Evolutionary conservation across 2,329 filamentous ascomycete species (phyloP).

Genomic region (Aureobasidium sp.): DNA sequence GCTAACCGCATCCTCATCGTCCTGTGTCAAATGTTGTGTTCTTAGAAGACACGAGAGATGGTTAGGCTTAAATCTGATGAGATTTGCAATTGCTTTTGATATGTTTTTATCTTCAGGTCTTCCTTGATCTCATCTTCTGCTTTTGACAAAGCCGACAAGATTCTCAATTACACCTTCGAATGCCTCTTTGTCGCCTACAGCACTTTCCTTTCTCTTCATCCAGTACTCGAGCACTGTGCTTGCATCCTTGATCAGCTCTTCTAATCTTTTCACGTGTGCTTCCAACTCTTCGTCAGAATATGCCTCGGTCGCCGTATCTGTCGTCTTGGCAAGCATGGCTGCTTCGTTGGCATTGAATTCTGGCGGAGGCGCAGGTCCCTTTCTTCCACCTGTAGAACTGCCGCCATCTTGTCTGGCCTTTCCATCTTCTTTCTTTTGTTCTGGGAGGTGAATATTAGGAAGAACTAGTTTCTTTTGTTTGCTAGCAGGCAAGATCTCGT

Average conservation of each 20-base stretch:
- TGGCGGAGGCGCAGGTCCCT: conserved; percentile 59
- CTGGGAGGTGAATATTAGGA: conserved; percentile 56
- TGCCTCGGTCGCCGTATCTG: conserved; percentile 70
- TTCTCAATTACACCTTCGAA: conserved; percentile 98
- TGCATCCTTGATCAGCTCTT: conserved; percentile 61
- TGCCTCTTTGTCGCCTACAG: conserved; percentile 81
- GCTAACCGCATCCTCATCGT: too few species aligned
- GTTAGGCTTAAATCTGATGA: too few species aligned
- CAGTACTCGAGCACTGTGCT: conserved; percentile 79
- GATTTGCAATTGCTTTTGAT: background rate
- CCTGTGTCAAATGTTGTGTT: too few species aligned
- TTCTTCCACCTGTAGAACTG: conserved; percentile 20
- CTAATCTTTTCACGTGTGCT: conserved; percentile 60
- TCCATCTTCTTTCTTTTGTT: conserved; percentile 22
- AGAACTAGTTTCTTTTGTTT: conserved; percentile 97
- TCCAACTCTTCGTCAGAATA: conserved; percentile 71
- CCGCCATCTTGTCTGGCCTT: conserved; percentile 16
- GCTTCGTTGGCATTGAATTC: conserved; percentile 72
- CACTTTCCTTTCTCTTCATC: conserved; percentile 76
- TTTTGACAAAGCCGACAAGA: conserved; percentile 50
- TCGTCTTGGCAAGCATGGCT: conserved; percentile 71
- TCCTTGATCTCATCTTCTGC: background rate
- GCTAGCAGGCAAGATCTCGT: conserved; percentile 92
- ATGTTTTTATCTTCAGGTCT: background rate
- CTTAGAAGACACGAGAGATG: too few species aligned